phyloP scores from a whole-genome alignment of 2,329 filamentous ascomycete species.

The Sporothrix protearum region DNA sequence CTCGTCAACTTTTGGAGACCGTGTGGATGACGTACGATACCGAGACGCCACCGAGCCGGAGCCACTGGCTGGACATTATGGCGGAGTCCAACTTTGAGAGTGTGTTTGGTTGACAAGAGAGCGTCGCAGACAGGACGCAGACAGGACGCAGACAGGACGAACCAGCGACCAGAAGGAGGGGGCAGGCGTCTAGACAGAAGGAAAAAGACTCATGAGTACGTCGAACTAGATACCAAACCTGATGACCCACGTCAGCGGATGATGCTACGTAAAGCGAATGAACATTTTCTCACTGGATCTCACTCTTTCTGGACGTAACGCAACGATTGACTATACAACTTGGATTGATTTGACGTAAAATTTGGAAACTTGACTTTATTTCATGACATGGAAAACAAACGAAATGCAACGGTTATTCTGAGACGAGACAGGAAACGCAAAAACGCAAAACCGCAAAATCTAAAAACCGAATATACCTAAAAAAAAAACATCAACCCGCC shows the following conservation, averaged over 20 bases:
- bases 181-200: background rate
- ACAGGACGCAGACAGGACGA: background rate
- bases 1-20: conserved; percentile 38
- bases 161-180: background rate
- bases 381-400: no score
- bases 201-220: background rate
- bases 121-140: background rate
- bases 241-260: no score
- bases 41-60: conserved; percentile 30
- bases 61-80: conserved; percentile 29
- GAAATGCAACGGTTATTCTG: no score
- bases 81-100: conserved; percentile 23
- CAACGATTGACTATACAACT: no score
- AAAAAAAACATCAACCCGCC: background rate
- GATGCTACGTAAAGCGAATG: no score
- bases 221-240: background rate
- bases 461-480: background rate
- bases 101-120: conserved; percentile 23
- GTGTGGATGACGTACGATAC: conserved; percentile 42
- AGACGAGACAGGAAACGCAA: background rate
- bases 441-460: background rate
- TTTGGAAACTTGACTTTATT: no score
- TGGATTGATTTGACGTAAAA: no score
- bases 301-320: no score
- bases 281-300: no score